Evolutionary conservation across 2,329 filamentous ascomycete species (phyloP).

Genomic region (Lachnellula cervina): DNA sequence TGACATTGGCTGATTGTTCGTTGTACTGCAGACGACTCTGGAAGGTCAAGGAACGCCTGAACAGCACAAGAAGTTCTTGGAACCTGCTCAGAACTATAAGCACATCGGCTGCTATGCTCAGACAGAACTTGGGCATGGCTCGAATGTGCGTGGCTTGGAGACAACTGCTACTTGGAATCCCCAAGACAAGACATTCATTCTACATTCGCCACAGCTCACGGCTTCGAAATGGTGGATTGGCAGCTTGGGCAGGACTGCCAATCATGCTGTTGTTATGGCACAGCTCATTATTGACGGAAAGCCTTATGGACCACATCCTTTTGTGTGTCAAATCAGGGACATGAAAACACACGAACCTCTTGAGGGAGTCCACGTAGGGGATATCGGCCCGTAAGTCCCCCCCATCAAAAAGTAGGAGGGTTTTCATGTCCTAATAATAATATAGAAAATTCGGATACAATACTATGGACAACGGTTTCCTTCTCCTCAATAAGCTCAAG

Average conservation of each 20-base stretch:
- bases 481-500: slow-evolving; percentile 72
- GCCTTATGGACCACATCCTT: slow-evolving; percentile 69
- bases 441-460: slow-evolving; percentile 9
- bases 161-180: slow-evolving; percentile 58
- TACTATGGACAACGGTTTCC: slow-evolving; percentile 72
- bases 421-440: not conserved
- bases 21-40: slow-evolving; percentile 52
- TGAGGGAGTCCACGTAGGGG: slow-evolving; percentile 67
- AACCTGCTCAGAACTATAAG: slow-evolving; percentile 63
- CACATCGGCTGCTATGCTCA: slow-evolving; percentile 77
- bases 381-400: slow-evolving; percentile 77
- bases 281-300: slow-evolving; percentile 67
- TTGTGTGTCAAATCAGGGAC: slow-evolving; percentile 70
- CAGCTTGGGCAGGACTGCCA: slow-evolving; percentile 69
- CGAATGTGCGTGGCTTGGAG: slow-evolving; percentile 60
- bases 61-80: slow-evolving; percentile 68
- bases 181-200: slow-evolving; percentile 67
- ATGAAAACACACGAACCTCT: slow-evolving; percentile 65
- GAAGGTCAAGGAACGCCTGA: slow-evolving; percentile 67
- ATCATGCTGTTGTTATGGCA: slow-evolving; percentile 74
- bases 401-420: slow-evolving; percentile 44
- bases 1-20: not conserved
- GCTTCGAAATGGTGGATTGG: slow-evolving; percentile 85
- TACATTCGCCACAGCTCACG: slow-evolving; percentile 70
- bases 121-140: slow-evolving; percentile 75